Evolutionary conservation across 495 filamentous ascomycete genomes (phyloP), one percentile per base, ranked within the genome.

Genomic region (Elasticomyces elasticus): DNA sequence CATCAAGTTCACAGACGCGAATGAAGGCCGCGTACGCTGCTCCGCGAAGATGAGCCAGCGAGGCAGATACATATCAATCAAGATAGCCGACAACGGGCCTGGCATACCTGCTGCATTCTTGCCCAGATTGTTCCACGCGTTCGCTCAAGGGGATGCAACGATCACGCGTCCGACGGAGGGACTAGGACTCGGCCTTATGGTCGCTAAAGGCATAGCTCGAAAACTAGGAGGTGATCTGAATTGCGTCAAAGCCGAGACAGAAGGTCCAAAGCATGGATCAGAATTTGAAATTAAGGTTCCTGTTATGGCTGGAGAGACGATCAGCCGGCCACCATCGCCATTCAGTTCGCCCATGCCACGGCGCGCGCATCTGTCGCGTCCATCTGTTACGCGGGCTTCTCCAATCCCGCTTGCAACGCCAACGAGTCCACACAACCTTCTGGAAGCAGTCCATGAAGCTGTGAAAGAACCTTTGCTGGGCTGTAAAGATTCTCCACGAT

Each of bases 281-380:
- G 82, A 86, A 52, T 90, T 90, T 63, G 77, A 84, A 60, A 82
- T 90, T 45, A 77, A 80, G 43, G 68, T 90, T 19, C 85, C 85
- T 7, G 68, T 83, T 15, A 78, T 72, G 7, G 76, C 79, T 42
- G 67, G 63, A 23, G 68, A 68, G 35, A 58, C 62, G 0, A 59
- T 62, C 50, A 69, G 65, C 50, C 40, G 68, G 12, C 62, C 68
- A 33, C 24, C 55, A 12, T 67, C 67, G 12, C 66, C 66, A 1
- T 69, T 61, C 46, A 52, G 61, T n/a, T 69, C 67, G 0, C 66
- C 67, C 10, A 57, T 62, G 22, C 64, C 66, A 0, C 54, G 60
- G 5, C 22, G 28, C 2, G 41, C 58, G 2, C 19, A 27, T 0
- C 19, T 49, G 20, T 17, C 55, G 7, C 41, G 24, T 10, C 15